Base-by-base conservation (phyloP, 441 rosid species). In the Erodium trifolium region DNA sequence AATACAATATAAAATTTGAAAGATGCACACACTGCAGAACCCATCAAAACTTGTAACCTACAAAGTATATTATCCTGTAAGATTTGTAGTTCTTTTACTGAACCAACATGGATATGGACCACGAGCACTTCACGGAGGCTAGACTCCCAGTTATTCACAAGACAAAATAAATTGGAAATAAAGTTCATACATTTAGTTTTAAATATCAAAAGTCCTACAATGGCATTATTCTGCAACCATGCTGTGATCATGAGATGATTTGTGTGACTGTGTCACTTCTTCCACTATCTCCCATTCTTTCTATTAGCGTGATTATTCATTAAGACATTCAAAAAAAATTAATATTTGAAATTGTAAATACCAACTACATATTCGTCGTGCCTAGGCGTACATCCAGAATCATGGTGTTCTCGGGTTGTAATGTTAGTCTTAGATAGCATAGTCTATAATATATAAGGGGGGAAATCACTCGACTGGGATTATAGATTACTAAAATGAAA, bases 21-120 rank as follows among this genome's bases (percentile, higher is more conserved):
- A 41, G 47, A n/a, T 53, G 60, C 60, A 53, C 9, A 53, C 19
- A 53, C 23, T 53, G 60, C 60, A 53, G 60, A 53, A 53, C 60
- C 18, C 60, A 53, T 53, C 60, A 5, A 1, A 2, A 14, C 8
- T 53, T 53, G 19, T 16, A 53, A 53, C 60, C 60, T 13, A 49
- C 57, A 53, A 53, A 53, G n/a, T 51, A 51, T 51, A 18, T 51
- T 51, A 51, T 51, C 17, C 57, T 51, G 7, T 51, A 12, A 51
- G 2, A 51, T n/a, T 51, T n/a, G 17, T 51, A 51, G 19, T 53
- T 53, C 60, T 53, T 5, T 53, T 53, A 53, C 17, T 53, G 60
- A 14, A 53, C 60, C 60, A 5, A 16, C 19, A 53, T 16, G 19
- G 60, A 53, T 53, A 53, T 53, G 60, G 60, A 53, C 60, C 60